Evolutionary conservation across 345 rosid genomes (phyloP), one percentile per base, ranked within the genome.

Genomic region (Acer yangbiense): DNA sequence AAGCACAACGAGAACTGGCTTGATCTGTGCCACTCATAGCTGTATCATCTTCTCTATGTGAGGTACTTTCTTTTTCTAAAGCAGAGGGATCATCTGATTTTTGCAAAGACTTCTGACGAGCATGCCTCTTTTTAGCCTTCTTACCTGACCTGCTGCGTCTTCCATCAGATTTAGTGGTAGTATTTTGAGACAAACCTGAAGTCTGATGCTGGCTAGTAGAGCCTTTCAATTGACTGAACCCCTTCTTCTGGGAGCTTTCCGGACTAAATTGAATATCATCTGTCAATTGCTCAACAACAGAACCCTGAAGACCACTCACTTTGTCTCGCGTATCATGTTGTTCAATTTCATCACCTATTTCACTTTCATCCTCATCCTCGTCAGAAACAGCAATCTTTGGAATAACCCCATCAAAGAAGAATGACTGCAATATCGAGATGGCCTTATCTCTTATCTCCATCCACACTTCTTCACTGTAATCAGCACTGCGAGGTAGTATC

Each of bases 381-480:
- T 94, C 98, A 82, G 97, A 93, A 78, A 90, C 79, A 20, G 89
- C 87, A 88, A 90, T 88, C 78, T 81, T 84, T 63, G 98, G 98
- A 77, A 90, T 62, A 50, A 87, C 79, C 74, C 97, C 98, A 72
- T 94, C 94, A 81, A 86, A 83, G 84, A 94, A 90, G 87, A 89
- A 97, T 8, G 92, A 83, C 75, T 93, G 98, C 79, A 97, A 84
- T 74, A 94, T 82, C 67, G 97, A 90, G 72, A 93, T 87, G 63
- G 98, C 91, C 80, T 97, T 97, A 72, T 97, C 99, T 81, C 98
- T 88, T 68, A 94, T 92, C 87, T 97, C 98, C 90, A 94, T 84
- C 99, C 99, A 97, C 50, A 91, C 98, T 88, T 97, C 99, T 90
- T 97, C 99, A 82, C 98, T 97, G 79, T 94, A 97, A 90, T 97